Base-by-base conservation (phyloP, 129 eudicot species). In the Arctium lappa region DNA sequence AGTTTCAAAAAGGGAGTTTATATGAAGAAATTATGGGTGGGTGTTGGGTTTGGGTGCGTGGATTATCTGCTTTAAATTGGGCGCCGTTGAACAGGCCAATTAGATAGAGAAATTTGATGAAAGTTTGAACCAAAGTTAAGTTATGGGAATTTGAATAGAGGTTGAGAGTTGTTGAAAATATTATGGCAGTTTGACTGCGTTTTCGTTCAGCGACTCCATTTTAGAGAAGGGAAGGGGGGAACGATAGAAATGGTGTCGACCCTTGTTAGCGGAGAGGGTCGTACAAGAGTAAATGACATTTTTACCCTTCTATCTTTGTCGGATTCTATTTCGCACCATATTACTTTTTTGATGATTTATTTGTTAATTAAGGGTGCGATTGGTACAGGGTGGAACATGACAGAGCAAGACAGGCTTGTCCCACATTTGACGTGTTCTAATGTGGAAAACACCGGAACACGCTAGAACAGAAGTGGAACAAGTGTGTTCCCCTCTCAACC, bases 201-300 rank as follows among this genome's bases (percentile, higher is more conserved):
- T 84, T 63, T 78, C 8, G 87, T 78, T 84, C 83, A 84, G 87
- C 87, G 79, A 78, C 83, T 84, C 78, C 87, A 78, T 79, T 29
- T 22, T 22, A 29, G 68, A 72, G 32, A 71, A 30, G 68, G 32
- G 31, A 1, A 18, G 18, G 73, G 29, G 63, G 62, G 69, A 50
- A 50, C 1, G 63, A 5, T 50, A 53, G 65, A 53, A 60, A 60
- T 33, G 77, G 48, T 65, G 82, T 30, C 22, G 65, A 69, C 39
- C 71, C n/a, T 32, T 48, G 62, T 71, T 39, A 31, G n/a, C 22
- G 44, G 38, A 6, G 33, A 10, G 34, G 71, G 27, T 80, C 18
- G 42, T 38, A 3, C 3, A 12, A 1, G 2, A 30, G 1, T 31
- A 69, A 77, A 38, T 78, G 75, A 78, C 79, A 31, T 15, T 5